Conservation (phyloP, 352 stramenopile genomes). For the Aphanomyces euteiches region DNA sequence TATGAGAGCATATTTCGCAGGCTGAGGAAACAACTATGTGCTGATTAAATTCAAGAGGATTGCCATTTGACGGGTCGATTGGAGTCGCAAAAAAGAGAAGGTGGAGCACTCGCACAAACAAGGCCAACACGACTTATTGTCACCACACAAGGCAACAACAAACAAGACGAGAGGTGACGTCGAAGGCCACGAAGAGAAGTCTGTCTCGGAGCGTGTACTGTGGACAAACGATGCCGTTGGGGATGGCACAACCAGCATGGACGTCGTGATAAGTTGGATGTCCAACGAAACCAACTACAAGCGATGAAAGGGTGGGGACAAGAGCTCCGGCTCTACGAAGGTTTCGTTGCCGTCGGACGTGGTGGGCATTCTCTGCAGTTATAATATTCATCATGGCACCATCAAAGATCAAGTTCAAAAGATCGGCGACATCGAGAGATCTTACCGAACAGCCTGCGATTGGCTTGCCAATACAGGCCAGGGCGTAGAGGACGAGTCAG, state of each 20-base stretch:
- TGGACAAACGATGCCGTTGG: neutral
- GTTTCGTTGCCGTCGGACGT: neutral
- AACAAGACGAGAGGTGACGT: no score
- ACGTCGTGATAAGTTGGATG: slow-evolving; percentile 1
- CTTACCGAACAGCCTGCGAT: slow-evolving; percentile 2
- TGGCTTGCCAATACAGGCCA: slow-evolving; percentile 4
- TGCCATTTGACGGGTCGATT: no score
- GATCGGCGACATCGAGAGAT: slow-evolving; percentile 5
- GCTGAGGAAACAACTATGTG: no score
- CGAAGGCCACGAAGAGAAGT: neutral
- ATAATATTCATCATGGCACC: neutral
- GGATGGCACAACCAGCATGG: neutral
- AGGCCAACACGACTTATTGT: no score
- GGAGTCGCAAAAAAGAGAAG: no score
- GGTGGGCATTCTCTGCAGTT: neutral
- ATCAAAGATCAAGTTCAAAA: neutral
- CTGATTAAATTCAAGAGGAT: no score
- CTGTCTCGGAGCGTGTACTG: neutral
- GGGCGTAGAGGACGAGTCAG: slow-evolving; percentile 4
- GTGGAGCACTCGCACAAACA: no score
- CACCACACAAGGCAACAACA: no score
- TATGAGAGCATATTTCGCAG: no score
- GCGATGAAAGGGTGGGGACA: neutral
- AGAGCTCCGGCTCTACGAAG: slow-evolving; percentile 1
- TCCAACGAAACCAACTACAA: neutral